These are phyloP conservation scores for Albizia julibrissin DNA, from an alignment of 306 rosid species.

Conservation along the genomic window DNA sequence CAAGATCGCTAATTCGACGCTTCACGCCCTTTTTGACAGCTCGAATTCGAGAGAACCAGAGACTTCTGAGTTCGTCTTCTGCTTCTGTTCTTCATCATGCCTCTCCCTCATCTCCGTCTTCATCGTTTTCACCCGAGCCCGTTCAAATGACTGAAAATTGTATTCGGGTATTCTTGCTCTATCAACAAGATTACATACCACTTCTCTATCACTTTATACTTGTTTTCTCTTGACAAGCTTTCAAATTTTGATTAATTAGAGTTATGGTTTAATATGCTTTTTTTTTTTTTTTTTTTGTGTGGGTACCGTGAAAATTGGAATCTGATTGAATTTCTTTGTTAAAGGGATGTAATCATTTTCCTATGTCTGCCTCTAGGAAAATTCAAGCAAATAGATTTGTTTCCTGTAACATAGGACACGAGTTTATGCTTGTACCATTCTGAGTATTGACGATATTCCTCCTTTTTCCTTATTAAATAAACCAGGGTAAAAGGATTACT, in stretches of 20 bases:
- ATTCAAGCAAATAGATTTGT: background rate
- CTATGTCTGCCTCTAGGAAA: background rate
- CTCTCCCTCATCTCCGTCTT: constrained; percentile 35
- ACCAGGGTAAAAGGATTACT: background rate
- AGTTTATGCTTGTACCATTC: background rate
- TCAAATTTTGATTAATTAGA: background rate
- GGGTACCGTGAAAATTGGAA: background rate
- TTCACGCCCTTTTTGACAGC: constrained; percentile 37
- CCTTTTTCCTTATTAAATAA: background rate
- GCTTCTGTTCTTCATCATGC: constrained; percentile 49
- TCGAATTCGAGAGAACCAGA: constrained; percentile 56
- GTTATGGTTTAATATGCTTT: background rate
- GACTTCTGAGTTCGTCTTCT: constrained; percentile 55
- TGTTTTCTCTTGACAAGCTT: background rate
- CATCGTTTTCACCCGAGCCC: constrained; percentile 39
- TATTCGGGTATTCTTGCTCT: constrained; percentile 45
- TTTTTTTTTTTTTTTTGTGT: background rate
- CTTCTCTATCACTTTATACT: background rate
- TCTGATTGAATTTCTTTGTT: background rate
- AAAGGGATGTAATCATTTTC: background rate
- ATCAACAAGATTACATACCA: background rate
- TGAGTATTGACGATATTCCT: background rate
- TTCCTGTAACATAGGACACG: background rate
- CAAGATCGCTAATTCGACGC: constrained; percentile 47
- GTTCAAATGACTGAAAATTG: constrained; percentile 57